These are phyloP conservation scores for Epithemia pelagica DNA, from an alignment of 108 stramenopile genomes.

Conservation along the genomic window DNA sequence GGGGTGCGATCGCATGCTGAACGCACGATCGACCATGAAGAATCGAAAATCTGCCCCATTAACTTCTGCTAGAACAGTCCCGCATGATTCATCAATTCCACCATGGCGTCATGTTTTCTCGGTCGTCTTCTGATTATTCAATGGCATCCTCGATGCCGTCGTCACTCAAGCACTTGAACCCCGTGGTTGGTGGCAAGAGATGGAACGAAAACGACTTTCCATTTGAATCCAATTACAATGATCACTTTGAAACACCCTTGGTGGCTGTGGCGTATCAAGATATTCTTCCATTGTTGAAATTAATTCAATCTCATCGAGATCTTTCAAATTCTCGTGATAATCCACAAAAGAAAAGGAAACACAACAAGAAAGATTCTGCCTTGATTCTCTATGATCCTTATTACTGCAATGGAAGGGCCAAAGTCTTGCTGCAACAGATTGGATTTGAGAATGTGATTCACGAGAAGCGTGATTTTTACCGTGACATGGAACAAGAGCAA, in stretches of 20 bases:
- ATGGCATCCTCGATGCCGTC: too few species aligned
- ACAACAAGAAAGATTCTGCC: slow-evolving; percentile 9
- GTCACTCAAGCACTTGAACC: too few species aligned
- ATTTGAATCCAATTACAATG: slow-evolving; percentile 74
- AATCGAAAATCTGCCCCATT: too few species aligned
- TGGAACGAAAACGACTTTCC: slow-evolving; percentile 19
- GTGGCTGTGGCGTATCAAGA: slow-evolving; percentile 48
- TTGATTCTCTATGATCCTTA: slow-evolving; percentile 72
- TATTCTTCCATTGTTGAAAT: slow-evolving; percentile 30
- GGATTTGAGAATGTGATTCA: slow-evolving; percentile 55
- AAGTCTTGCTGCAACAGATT: slow-evolving; percentile 24
- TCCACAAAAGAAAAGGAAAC: not conserved
- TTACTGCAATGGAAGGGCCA: slow-evolving; percentile 65
- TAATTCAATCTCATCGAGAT: slow-evolving; percentile 7
- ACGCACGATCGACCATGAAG: too few species aligned
- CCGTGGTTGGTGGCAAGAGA: too few species aligned
- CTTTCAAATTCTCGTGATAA: slow-evolving; percentile 1
- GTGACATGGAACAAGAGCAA: slow-evolving; percentile 44
- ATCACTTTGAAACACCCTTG: slow-evolving; percentile 79
- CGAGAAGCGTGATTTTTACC: slow-evolving; percentile 79
- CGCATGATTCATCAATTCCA: too few species aligned
- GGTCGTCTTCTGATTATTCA: too few species aligned
- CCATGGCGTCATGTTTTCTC: too few species aligned
- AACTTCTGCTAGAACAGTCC: too few species aligned
- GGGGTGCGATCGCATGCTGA: too few species aligned